phyloP scores from a whole-genome alignment of 345 rosid species.

The Acer saccharum region DNA sequence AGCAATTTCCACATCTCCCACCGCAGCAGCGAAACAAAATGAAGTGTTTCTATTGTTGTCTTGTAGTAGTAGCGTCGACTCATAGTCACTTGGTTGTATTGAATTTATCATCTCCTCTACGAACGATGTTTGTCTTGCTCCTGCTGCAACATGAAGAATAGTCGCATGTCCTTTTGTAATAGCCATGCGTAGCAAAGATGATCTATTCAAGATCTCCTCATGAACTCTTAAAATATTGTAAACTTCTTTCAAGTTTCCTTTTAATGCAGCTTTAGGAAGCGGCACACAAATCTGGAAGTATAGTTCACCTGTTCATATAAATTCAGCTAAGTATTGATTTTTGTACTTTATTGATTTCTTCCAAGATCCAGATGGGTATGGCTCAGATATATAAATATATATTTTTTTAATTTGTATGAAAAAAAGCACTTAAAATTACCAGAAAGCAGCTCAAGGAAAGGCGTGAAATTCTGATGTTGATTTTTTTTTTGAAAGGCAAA shows the following conservation, averaged over 20 bases:
- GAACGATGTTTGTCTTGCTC: neutral
- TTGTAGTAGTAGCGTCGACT: neutral
- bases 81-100: neutral
- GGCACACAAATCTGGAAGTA: neutral
- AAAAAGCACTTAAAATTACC: no score
- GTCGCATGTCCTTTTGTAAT: constrained; percentile 9
- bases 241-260: neutral
- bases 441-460: no score
- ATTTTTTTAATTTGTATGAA: no score
- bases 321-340: neutral
- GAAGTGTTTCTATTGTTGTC: constrained; percentile 6
- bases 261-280: constrained; percentile 6
- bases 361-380: no score
- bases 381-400: no score
- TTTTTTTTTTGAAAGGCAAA: no score
- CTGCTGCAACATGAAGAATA: constrained; percentile 15
- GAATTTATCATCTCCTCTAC: neutral
- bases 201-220: neutral
- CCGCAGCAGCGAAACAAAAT: neutral
- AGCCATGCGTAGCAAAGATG: neutral
- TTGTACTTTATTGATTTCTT: no score
- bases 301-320: neutral
- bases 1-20: neutral
- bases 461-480: no score
- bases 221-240: no score